Evolutionary conservation across 306 rosid species (phyloP).

Genomic region (Castanea sativa): DNA sequence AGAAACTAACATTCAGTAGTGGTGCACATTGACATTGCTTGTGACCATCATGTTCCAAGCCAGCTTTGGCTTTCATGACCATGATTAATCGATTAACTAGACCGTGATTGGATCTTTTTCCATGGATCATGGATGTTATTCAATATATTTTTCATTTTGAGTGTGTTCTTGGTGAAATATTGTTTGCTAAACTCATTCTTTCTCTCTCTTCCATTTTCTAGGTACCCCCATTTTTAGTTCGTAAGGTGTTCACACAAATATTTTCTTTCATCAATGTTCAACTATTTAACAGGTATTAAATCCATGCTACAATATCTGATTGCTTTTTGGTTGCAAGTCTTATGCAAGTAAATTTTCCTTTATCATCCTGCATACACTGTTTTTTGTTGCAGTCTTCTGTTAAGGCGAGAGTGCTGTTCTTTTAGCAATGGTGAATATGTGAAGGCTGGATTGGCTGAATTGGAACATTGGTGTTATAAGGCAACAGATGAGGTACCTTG

Average conservation of each 20-base stretch:
- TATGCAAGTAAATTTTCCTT: conserved; percentile 2
- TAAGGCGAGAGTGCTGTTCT: conserved; percentile 98
- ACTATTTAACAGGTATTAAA: conserved; percentile 78
- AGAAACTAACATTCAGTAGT: background rate
- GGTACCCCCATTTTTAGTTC: conserved; percentile 69
- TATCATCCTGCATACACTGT: background rate
- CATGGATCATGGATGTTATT: conserved; percentile 7
- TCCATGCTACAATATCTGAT: conserved; percentile 15
- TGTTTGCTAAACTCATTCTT: background rate
- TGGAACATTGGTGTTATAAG: conserved; percentile 88
- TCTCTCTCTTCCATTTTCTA: conserved; percentile 26
- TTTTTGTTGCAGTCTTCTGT: conserved; percentile 74
- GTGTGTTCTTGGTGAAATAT: conserved; percentile 12
- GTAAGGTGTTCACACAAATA: conserved; percentile 94
- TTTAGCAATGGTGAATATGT: conserved; percentile 99
- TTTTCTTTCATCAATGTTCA: conserved; percentile 87
- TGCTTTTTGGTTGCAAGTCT: conserved; percentile 1
- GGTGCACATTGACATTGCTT: background rate
- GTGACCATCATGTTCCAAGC: background rate
- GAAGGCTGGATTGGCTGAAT: conserved; percentile 94
- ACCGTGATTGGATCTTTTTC: background rate
- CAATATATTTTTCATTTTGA: background rate
- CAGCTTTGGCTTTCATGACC: background rate
- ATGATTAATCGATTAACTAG: background rate
- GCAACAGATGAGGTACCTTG: conserved; percentile 85